Base-by-base conservation (phyloP, 345 rosid species). In the Crucihimalaya himalaica region DNA sequence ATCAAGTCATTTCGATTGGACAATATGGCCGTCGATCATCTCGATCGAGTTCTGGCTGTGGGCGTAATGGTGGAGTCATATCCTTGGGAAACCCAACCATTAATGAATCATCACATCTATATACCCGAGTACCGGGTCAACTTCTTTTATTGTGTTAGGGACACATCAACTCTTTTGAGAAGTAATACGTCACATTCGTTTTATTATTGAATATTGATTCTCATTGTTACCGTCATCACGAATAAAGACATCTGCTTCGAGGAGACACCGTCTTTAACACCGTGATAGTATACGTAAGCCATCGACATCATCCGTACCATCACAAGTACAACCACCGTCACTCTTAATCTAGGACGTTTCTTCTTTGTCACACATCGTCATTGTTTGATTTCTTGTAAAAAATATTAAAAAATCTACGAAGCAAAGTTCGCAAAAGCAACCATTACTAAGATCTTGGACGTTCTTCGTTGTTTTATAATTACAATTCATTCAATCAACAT, bases 221-320 rank as follows among this genome's bases (percentile, higher is more conserved):
- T 59, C 58, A 10, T 47, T 6, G 20, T 59, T 35, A 47, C n/a
- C 42, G 52, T 37, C 68, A 71, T 50, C 51, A 51, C 15, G 14
- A 23, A 60, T 61, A 37, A 48, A 60, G 20, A 60, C 5, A 25
- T 60, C 4, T 55, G 18, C 50, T 43, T 54, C 51, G 37, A 65
- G 35, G 59, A 65, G 71, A 65, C 46, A 63, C 21, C 21, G 50
- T 61, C 68, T 32, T 58, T n/a, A 37, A 10, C 32, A 57, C 23
- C 18, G 18, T 20, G 61, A 65, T 54, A 13, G 50, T 73, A 48
- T 43, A 43, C 35, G 71, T 35, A 55, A 53, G 56, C 47, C 37
- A 15, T 42, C 47, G 15, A 15, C 66, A 42, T 56, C 32, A 60
- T 65, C 65, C 39, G 78, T 47, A 74, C 65, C 51, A 55, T 64